Conservation (phyloP, 805 yeast species). For the Candida broadrunensis region DNA sequence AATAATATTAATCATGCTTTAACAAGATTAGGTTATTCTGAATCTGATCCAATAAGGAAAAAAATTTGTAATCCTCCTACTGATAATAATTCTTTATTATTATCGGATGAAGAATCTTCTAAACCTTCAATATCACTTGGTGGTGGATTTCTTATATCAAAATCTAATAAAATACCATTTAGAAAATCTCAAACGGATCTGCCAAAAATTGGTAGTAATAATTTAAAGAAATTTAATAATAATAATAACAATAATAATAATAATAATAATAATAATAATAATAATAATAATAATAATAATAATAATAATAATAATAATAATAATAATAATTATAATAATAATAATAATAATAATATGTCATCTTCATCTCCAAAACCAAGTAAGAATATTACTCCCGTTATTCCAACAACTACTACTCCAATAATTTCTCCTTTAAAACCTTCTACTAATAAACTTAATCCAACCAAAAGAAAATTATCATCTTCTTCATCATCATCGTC, state of each 20-base stretch:
- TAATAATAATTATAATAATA: not conserved
- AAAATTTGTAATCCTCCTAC: conserved; percentile 18
- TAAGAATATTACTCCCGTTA: not conserved
- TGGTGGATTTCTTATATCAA: conserved; percentile 17
- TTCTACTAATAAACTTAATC: conserved; percentile 1
- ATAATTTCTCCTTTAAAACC: not conserved
- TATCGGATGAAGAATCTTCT: not conserved
- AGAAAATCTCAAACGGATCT: conserved; percentile 2
- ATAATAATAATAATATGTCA: not conserved
- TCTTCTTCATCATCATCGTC: conserved; percentile 6
- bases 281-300: not conserved
- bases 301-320: not conserved
- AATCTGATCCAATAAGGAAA: conserved; percentile 40
- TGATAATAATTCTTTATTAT: not conserved
- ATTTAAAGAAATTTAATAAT: not conserved
- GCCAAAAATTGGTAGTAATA: not conserved
- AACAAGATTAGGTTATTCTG: conserved; percentile 40
- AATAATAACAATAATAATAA: not conserved
- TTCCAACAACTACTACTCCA: conserved; percentile 1
- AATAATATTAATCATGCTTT: conserved; percentile 36
- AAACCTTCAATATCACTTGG: conserved; percentile 10
- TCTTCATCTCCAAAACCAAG: not conserved
- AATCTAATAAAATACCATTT: conserved; percentile 4
- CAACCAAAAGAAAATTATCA: conserved; percentile 7
- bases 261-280: not conserved